Percentiles rank a stretch among this genome's conserved stretches.
Evolutionary conservation across 306 rosid genomes (phyloP).

Genomic region (Cicer cuneatum): DNA sequence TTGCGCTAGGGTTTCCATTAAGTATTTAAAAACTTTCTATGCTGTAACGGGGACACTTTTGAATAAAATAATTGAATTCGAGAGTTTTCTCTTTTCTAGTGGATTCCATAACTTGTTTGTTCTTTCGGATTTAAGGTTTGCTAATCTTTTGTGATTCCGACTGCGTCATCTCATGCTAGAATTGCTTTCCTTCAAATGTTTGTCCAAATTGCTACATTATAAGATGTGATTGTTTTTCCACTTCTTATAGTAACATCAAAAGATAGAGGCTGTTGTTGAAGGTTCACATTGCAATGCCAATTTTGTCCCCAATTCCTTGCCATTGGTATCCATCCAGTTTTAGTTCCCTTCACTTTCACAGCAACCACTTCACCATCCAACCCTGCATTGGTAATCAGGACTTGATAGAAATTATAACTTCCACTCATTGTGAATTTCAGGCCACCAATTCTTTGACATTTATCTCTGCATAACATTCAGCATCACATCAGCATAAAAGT

Average conservation of each 20-base stretch:
- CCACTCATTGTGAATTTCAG: conserved; percentile 68
- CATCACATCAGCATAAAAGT: neutral
- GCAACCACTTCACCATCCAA: conserved; percentile 80
- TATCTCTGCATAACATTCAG: conserved; percentile 59
- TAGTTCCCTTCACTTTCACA: conserved; percentile 92
- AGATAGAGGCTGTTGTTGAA: conserved; percentile 79
- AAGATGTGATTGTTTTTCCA: conserved; percentile 81
- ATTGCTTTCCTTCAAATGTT: conserved; percentile 90
- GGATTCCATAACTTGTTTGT: too few relatives aligned
- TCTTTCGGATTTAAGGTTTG: too few relatives aligned
- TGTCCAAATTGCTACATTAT: conserved; percentile 76
- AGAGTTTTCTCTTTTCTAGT: too few relatives aligned
- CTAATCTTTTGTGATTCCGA: too few relatives aligned
- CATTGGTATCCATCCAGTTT: conserved; percentile 93
- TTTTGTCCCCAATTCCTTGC: conserved; percentile 91
- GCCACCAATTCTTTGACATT: conserved; percentile 79
- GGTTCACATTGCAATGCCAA: conserved; percentile 84
- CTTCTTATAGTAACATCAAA: conserved; percentile 76
- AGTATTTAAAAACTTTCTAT: too few relatives aligned
- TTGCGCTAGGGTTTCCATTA: too few relatives aligned
- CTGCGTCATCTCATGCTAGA: conserved; percentile 39
- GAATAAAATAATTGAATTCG: too few relatives aligned
- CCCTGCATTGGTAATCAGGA: conserved; percentile 81
- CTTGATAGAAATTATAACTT: conserved; percentile 78
- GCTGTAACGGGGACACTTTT: too few relatives aligned